Conservation (phyloP, 139 green algal genomes). For the Parachlorella kessleri region DNA sequence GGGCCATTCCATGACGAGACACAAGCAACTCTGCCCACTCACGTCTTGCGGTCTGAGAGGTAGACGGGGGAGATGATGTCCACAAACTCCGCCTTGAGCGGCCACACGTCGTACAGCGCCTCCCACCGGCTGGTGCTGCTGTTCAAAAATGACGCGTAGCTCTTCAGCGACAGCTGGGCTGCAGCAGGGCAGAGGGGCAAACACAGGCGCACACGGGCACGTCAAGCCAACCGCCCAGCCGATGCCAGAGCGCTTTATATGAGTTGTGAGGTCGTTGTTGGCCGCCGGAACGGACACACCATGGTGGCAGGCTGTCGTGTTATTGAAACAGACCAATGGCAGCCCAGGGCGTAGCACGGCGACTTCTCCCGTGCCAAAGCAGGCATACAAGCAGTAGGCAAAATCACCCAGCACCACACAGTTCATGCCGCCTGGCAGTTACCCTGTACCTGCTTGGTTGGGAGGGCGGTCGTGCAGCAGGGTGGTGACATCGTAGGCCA, state of each 20-base stretch:
- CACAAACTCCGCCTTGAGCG: slow-evolving; percentile 48
- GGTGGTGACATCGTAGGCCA: slow-evolving; percentile 30
- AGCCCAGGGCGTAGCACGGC: neutral
- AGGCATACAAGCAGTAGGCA: too few relatives aligned
- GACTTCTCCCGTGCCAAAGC: neutral
- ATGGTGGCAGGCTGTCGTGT: neutral
- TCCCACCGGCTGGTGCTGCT: slow-evolving; percentile 78
- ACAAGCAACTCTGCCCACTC: too few relatives aligned
- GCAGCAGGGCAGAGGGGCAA: too few relatives aligned
- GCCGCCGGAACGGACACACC: neutral
- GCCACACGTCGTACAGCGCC: slow-evolving; percentile 72
- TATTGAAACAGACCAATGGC: neutral
- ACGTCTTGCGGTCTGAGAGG: slow-evolving; percentile 52
- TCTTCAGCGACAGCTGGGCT: slow-evolving; percentile 36
- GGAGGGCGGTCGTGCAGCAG: slow-evolving; percentile 45
- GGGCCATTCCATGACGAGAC: too few relatives aligned
- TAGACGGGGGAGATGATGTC: slow-evolving; percentile 56
- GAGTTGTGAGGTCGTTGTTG: too few relatives aligned
- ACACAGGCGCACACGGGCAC: too few relatives aligned
- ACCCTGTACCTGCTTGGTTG: slow-evolving; percentile 44
- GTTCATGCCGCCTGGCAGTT: too few relatives aligned
- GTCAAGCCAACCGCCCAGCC: too few relatives aligned
- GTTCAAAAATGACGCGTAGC: slow-evolving; percentile 73
- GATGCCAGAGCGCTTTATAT: too few relatives aligned
- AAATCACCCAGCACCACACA: too few relatives aligned